A percentile compares a stretch with the other conserved stretches of the same genome.
Evolutionary conservation across 2,329 filamentous ascomycete genomes (phyloP).

Genomic region (Epichloe gansuensis): DNA sequence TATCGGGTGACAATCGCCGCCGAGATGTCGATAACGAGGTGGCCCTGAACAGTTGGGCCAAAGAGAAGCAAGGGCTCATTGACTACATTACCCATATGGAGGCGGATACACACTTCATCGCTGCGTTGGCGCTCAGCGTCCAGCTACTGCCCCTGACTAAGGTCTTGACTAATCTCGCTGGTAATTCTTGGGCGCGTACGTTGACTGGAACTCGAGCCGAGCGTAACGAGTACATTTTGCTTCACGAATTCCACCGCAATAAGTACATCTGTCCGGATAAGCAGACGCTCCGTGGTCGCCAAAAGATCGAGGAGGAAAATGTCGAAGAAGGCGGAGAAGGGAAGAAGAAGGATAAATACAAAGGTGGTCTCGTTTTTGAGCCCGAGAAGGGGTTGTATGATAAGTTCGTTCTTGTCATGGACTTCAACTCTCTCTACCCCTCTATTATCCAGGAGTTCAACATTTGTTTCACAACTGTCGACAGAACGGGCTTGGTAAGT

Average conservation of each 20-base stretch:
- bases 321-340: conserved; percentile 53
- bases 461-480: conserved; percentile 97
- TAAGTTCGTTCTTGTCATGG: conserved; percentile 97
- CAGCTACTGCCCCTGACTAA: conserved; percentile 92
- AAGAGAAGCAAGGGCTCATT: conserved; percentile 67
- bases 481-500: conserved; percentile 58
- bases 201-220: conserved; percentile 91
- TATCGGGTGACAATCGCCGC: conserved; percentile 57
- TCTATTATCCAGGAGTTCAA: conserved; percentile 99
- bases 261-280: conserved; percentile 99
- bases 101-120: conserved; percentile 90
- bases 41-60: conserved; percentile 74
- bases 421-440: conserved; percentile 97
- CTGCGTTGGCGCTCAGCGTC: conserved; percentile 74
- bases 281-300: conserved; percentile 63
- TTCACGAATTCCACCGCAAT: conserved; percentile 91
- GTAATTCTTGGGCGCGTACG: conserved; percentile 96
- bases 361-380: conserved; percentile 96
- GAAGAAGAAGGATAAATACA: conserved; percentile 99
- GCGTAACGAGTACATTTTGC: conserved; percentile 96
- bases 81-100: conserved; percentile 92
- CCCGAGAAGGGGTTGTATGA: conserved; percentile 96
- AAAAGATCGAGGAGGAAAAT: conserved; percentile 58
- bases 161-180: conserved; percentile 87
- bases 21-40: conserved; percentile 81